A percentile compares a stretch with the other conserved stretches of the same genome.
phyloP scores from a whole-genome alignment of 306 rosid genomes.

The Cyamopsis tetragonoloba region DNA sequence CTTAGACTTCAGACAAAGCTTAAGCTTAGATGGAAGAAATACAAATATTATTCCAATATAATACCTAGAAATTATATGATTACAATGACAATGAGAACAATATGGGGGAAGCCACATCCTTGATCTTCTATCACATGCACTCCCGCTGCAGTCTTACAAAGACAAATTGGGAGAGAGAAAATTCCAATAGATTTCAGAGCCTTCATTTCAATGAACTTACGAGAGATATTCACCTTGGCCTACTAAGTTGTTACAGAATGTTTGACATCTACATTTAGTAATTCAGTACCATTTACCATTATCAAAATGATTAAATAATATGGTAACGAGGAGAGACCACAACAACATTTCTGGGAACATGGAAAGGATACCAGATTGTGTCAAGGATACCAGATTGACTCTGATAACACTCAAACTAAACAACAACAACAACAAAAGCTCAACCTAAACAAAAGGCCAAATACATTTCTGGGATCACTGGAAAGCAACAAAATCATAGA shows the following conservation, averaged over 20 bases:
- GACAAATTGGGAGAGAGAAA: neutral
- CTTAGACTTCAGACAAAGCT: constrained; percentile 6
- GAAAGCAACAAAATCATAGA: constrained; percentile 24
- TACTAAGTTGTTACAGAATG: constrained; percentile 5
- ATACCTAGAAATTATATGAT: neutral
- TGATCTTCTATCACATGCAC: neutral
- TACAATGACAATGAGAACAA: constrained; percentile 1
- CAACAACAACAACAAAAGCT: no score
- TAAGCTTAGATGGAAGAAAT: constrained; percentile 15
- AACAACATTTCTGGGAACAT: no score
- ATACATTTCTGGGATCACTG: constrained; percentile 10
- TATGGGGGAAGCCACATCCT: constrained; percentile 18
- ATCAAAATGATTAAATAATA: constrained; percentile 8
- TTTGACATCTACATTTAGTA: neutral
- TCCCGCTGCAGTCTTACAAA: neutral
- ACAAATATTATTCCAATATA: constrained; percentile 11
- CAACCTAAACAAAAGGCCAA: constrained; percentile 1
- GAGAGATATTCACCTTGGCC: constrained; percentile 4
- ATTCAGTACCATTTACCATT: constrained; percentile 15
- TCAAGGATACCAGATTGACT: neutral
- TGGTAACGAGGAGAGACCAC: neutral
- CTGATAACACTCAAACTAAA: no score
- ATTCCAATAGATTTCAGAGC: constrained; percentile 4
- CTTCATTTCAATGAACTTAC: neutral
- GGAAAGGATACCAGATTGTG: no score